Evolutionary conservation across 2,329 filamentous ascomycete genomes (phyloP).

Genomic region (Diaporthe amygdali): DNA sequence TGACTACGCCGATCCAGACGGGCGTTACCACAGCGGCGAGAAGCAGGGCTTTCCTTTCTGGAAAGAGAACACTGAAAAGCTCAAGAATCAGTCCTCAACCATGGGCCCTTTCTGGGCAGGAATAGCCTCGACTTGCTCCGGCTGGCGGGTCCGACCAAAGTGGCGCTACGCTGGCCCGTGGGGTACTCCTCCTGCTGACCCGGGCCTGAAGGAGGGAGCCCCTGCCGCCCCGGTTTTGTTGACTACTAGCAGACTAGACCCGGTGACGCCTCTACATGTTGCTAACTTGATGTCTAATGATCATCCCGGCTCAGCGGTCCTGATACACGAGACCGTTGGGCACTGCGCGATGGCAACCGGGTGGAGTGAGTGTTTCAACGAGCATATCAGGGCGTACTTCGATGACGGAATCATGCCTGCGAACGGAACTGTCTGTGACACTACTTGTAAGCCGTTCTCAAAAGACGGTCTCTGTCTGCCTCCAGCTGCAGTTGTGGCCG

Average conservation of each 20-base stretch:
- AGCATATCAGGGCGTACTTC: conserved; percentile 23
- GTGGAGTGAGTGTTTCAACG: conserved; percentile 27
- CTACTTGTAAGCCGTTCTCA: conserved; percentile 18
- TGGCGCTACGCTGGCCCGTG: conserved; percentile 35
- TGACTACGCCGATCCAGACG: conserved; percentile 28
- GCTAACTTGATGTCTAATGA: conserved; percentile 17
- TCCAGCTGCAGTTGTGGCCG: conserved; percentile 30
- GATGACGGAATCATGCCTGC: conserved; percentile 18
- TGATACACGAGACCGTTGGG: conserved; percentile 21
- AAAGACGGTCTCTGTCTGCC: conserved; percentile 44
- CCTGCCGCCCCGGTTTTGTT: conserved; percentile 24
- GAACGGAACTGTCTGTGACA: conserved; percentile 21
- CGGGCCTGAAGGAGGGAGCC: conserved; percentile 8
- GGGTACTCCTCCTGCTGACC: conserved; percentile 17
- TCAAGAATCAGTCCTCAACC: conserved; percentile 35
- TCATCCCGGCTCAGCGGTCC: conserved; percentile 22
- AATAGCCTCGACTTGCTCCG: conserved; percentile 30
- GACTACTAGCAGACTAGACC: conserved; percentile 18
- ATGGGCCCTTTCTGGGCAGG: conserved; percentile 40
- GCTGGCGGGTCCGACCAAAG: conserved; percentile 30
- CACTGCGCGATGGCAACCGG: conserved; percentile 20
- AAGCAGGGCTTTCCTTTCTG: conserved; percentile 30
- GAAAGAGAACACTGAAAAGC: conserved; percentile 34
- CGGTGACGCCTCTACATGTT: conserved; percentile 19
- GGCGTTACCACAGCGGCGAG: neutral